Percentiles rank a stretch among this genome's conserved stretches.
Conservation (phyloP, 106 monocot genomes). For the Alisma plantagoaquatica region DNA sequence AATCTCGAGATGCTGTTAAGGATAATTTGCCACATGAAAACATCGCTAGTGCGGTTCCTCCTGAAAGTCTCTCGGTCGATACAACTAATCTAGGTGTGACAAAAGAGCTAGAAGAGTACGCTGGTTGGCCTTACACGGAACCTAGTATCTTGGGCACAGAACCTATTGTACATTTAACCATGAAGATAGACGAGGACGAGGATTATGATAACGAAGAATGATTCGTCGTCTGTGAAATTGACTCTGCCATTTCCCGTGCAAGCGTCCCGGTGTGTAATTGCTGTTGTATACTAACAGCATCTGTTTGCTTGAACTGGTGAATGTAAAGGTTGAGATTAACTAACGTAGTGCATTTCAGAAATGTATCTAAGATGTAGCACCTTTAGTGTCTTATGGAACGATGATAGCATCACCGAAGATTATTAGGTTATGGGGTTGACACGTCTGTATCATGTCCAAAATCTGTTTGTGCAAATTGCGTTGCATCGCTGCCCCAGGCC, state of each 20-base stretch:
- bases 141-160: constrained; percentile 30
- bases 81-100: background rate
- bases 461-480: background rate
- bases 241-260: background rate
- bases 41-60: constrained; percentile 2
- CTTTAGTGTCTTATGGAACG: too few species aligned
- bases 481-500: background rate
- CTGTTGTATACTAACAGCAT: constrained; percentile 1
- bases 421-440: too few species aligned
- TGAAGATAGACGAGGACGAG: constrained; percentile 83
- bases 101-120: constrained; percentile 22
- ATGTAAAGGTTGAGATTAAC: too few species aligned
- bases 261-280: constrained; percentile 5
- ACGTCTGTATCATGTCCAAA: too few species aligned
- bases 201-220: constrained; percentile 95
- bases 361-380: background rate
- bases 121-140: constrained; percentile 47
- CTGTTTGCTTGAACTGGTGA: too few species aligned
- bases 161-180: constrained; percentile 51
- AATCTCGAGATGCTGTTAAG: constrained; percentile 5
- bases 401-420: too few species aligned
- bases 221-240: background rate
- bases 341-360: background rate
- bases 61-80: constrained; percentile 11
- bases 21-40: background rate